Conservation (phyloP, 2,329 filamentous ascomycete genomes). For the Grosmannia penicillata region DNA sequence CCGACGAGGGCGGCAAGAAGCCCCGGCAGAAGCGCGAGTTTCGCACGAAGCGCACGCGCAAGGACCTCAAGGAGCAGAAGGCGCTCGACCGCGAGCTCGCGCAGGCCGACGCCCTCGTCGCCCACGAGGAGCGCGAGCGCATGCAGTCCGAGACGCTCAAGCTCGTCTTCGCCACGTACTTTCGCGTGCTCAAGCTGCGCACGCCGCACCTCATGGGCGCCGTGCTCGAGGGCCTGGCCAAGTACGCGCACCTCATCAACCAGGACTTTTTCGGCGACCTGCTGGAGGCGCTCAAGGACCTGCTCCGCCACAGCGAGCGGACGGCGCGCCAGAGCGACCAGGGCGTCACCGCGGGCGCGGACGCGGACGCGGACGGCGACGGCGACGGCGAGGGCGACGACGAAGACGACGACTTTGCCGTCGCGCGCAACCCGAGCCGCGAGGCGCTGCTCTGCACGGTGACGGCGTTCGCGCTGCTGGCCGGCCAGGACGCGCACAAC, state of each 20-base stretch:
- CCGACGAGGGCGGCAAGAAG: slow-evolving; percentile 33
- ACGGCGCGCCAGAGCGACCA: too few relatives aligned
- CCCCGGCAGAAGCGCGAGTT: slow-evolving; percentile 68
- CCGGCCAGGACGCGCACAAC: slow-evolving; percentile 83
- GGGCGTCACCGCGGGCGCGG: slow-evolving; percentile 36
- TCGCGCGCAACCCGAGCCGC: slow-evolving; percentile 59
- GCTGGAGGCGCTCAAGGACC: slow-evolving; percentile 83
- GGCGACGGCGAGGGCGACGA: slow-evolving; percentile 32
- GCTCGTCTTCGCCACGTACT: slow-evolving; percentile 89
- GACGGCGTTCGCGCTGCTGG: slow-evolving; percentile 89
- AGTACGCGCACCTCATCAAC: slow-evolving; percentile 94
- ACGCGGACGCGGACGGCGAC: slow-evolving; percentile 28
- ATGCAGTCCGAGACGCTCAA: slow-evolving; percentile 95
- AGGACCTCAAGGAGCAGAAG: slow-evolving; percentile 73
- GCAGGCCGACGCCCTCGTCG: slow-evolving; percentile 78
- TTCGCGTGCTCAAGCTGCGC: slow-evolving; percentile 78
- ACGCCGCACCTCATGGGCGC: slow-evolving; percentile 85
- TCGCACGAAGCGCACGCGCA: slow-evolving; percentile 75
- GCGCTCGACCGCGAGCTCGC: slow-evolving; percentile 84
- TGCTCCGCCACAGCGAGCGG: slow-evolving; percentile 63
- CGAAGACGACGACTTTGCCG: slow-evolving; percentile 30
- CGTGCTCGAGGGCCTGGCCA: slow-evolving; percentile 83
- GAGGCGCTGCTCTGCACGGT: slow-evolving; percentile 89
- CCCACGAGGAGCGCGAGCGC: slow-evolving; percentile 80
- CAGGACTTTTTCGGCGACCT: slow-evolving; percentile 97